Evolutionary conservation across 1,284 basidiomycete genomes (phyloP), one percentile per base, ranked within the genome.

Genomic region (Mycena sp.): DNA sequence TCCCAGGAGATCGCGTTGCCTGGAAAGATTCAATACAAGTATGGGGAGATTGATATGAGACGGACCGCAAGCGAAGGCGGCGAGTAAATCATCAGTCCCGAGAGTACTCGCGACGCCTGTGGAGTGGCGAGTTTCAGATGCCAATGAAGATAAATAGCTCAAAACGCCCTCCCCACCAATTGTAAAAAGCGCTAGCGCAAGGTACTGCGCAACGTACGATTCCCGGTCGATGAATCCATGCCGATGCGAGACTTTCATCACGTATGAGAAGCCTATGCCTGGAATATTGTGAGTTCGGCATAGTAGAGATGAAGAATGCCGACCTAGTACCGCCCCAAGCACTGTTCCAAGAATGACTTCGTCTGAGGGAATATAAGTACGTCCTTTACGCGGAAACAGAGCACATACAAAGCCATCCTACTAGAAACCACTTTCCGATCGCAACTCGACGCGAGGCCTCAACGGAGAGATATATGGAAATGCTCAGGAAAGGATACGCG

Each of bases 1-100:
- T 98, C 96, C 97, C 96, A 98, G 2, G 96, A 95, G 75, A 98
- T 93, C 0, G 96, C 95, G 68, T 88, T 92, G 1, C 92, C 92
- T 93, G 46, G 60, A 13, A 37, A 39, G n/a, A 22, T 69, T 62
- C 34, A n/a, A 65, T 62, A 22, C 16, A 57, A 46, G 22, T 22
- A 30, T 1, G 63, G 55, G 56, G 62, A 39, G 16, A 44, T 44
- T 11, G 25, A n/a, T 72, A 38, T 41, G 18, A 56, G 61, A 5
- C 30, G 3, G 64, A 85, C 96, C 97, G 78, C 96, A 96, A 38
- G 96, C 96, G 79, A 98, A 99, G 0, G 96, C 92, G 14, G 96
- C 95, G 20, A 98, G 83, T 10, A 98, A 86, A 79, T 97, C 96
- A 78, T 97, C 96, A 71, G 88, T 92, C 1, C 95, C 96, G 22